phyloP scores from a whole-genome alignment of 2,329 filamentous ascomycete species.

The Septoria petroselini region DNA sequence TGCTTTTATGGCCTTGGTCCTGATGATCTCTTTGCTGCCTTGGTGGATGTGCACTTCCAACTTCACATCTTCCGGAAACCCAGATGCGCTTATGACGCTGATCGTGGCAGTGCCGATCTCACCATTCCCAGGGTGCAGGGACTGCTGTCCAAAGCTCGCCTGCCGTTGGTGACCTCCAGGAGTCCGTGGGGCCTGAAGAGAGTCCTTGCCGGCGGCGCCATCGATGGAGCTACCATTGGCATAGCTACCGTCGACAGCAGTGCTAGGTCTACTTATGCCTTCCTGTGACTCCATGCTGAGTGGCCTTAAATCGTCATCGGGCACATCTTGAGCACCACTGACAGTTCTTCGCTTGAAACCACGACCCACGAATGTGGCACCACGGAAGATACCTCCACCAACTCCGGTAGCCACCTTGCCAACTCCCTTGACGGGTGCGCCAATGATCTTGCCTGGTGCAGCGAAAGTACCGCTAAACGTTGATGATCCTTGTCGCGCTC shows the following conservation, averaged over 20 bases:
- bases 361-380: conserved; percentile 84
- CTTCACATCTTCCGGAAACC: conserved; percentile 57
- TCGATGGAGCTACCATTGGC: conserved; percentile 28
- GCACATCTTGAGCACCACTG: conserved; percentile 46
- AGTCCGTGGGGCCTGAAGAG: conserved; percentile 30
- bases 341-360: conserved; percentile 73
- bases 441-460: conserved; percentile 82
- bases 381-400: conserved; percentile 78
- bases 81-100: conserved; percentile 72
- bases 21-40: conserved; percentile 73
- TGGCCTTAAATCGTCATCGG: conserved; percentile 30
- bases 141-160: conserved; percentile 43
- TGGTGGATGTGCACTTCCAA: conserved; percentile 38
- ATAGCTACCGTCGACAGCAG: conserved; percentile 21
- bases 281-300: conserved; percentile 32
- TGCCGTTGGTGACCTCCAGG: conserved; percentile 44
- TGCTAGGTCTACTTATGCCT: conserved; percentile 21
- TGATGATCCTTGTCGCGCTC: conserved; percentile 81
- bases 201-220: conserved; percentile 25
- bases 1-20: conserved; percentile 86
- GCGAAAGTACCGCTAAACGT: conserved; percentile 91
- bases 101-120: conserved; percentile 75
- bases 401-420: conserved; percentile 70
- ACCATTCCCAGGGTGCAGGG: conserved; percentile 32
- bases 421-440: conserved; percentile 90